Percentiles rank a stretch among this genome's conserved stretches.
These are phyloP conservation scores for Sporothrix schenckii DNA, from an alignment of 2,329 filamentous ascomycete species.

Conservation along the genomic window DNA sequence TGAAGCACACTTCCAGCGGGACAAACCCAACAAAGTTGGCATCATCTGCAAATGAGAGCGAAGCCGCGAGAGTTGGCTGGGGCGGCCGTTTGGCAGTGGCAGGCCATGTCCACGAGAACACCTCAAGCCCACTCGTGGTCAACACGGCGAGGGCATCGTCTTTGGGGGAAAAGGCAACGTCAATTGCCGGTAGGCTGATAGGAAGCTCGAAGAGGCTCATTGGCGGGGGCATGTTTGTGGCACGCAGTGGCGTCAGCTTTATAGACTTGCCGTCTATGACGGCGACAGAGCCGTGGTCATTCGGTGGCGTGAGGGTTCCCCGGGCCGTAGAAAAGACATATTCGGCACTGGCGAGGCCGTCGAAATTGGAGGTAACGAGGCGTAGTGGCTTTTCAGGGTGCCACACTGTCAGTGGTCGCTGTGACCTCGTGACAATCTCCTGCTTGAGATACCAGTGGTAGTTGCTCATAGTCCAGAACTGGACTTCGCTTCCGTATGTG, in stretches of 20 bases:
- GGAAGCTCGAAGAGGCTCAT: slow-evolving; percentile 81
- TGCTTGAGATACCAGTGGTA: slow-evolving; percentile 99
- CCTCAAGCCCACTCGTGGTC: slow-evolving; percentile 64
- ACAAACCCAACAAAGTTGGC: slow-evolving; percentile 40
- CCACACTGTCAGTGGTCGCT: slow-evolving; percentile 61
- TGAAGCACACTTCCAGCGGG: slow-evolving; percentile 44
- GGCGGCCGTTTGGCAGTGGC: slow-evolving; percentile 58
- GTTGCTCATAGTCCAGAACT: slow-evolving; percentile 96
- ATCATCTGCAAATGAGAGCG: neutral
- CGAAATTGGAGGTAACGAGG: slow-evolving; percentile 58
- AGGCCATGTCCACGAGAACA: slow-evolving; percentile 74
- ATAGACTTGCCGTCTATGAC: slow-evolving; percentile 80
- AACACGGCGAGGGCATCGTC: slow-evolving; percentile 72
- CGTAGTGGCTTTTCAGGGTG: slow-evolving; percentile 82
- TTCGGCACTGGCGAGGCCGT: slow-evolving; percentile 62
- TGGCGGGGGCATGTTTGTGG: slow-evolving; percentile 85
- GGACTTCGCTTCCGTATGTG: slow-evolving; percentile 71
- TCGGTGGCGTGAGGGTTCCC: slow-evolving; percentile 69
- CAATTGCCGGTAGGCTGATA: slow-evolving; percentile 65
- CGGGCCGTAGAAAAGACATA: slow-evolving; percentile 68
- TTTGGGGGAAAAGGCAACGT: slow-evolving; percentile 71
- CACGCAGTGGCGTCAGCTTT: slow-evolving; percentile 82
- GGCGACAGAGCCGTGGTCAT: slow-evolving; percentile 77
- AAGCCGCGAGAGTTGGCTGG: slow-evolving; percentile 47
- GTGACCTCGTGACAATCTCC: slow-evolving; percentile 61